Base-by-base conservation (phyloP, 1,139 yeast species). In the Kodamaea alishanica region DNA sequence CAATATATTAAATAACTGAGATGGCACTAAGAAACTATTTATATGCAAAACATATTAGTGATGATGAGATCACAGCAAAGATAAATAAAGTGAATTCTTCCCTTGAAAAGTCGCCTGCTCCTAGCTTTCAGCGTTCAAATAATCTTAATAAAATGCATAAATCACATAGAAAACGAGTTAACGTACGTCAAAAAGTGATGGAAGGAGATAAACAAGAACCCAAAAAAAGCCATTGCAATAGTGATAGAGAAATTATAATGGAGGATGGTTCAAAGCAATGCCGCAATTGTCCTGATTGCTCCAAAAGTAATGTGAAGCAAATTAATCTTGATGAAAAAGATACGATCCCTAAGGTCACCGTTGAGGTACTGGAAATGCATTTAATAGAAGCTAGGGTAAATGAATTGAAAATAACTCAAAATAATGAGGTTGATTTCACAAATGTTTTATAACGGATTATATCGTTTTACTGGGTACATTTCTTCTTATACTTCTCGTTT, bases 21-120 rank as follows among this genome's bases (percentile, higher is more conserved):
- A 68, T 69, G 75, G 75, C 74, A 4, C 59, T 69, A 38, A 63
- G 73, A 53, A 66, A 69, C 47, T 69, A 69, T 44, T 44, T 69
- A 38, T 69, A 69, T 46, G 73, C 75, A 8, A 69, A 68, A 43
- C 73, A 69, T 47, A 54, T 51, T 37, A 49, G 51, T 35, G 63
- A 64, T 48, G 43, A 43, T 10, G 48, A 37, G 42, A 52, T 46
- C 34, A 41, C 35, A 7, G 49, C 58, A 15, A 52, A 51, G 28
- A 60, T 61, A 32, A 61, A 59, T 43, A 56, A 52, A 45, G 40
- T 46, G 8, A 45, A 45, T n/a, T 30, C 48, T 6, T 11, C 36
- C 20, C 20, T 15, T 3, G 20, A 15, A 3, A 15, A 15, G 4
- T 3, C 20, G 20, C 20, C 4, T 15, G 3, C 20, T 15, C 20